Evolutionary conservation across 495 filamentous ascomycete species (phyloP), one percentile per base, ranked within the genome.

Genomic region (Neurospora sp.): DNA sequence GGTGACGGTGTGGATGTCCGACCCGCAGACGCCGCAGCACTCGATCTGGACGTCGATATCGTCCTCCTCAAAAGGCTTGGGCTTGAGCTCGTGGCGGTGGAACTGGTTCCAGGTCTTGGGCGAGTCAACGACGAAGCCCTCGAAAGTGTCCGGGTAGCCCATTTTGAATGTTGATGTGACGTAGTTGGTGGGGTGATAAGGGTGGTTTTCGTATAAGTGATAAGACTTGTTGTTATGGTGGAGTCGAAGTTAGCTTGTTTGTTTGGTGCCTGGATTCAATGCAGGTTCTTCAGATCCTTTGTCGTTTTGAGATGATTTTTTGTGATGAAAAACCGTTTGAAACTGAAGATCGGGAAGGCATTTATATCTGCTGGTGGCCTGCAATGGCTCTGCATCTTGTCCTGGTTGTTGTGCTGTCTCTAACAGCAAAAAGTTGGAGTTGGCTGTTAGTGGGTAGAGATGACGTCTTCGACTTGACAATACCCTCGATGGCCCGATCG

Each of bases 1-100:
- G 69, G 86, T 92, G 71, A 92, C 89, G 59, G 89, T 93, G 83
- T 95, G 92, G 18, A 93, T 88, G 76, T 94, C 93, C 35, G 88
- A 91, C 11, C 90, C 92, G 80, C 92, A 94, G 12, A 95, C 90
- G 76, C 93, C 92, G 80, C 93, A 96, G 76, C 80, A 81, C 69
- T 81, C 80, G 74, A 83, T 83, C 77, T 84, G 86, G 71, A 94
- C 85, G 74, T 94, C 92, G 72, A 94, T 85, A 76, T 94, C 92
- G 82, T 90, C 82, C 68, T 91, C 88, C 53, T 88, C 91, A 73
- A 95, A 94, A 7, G 87, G 86, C 84, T 94, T 96, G 74, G 92
- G 87, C 77, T 89, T 91, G 83, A 92, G 91, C 90, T 93, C 75
- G 31, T 20, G 4, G 38, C 71, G 71, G 68, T 75, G 70, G 73